Conservation (phyloP, 2,329 filamentous ascomycete genomes). For the Pseudogymnoascus sp. region DNA sequence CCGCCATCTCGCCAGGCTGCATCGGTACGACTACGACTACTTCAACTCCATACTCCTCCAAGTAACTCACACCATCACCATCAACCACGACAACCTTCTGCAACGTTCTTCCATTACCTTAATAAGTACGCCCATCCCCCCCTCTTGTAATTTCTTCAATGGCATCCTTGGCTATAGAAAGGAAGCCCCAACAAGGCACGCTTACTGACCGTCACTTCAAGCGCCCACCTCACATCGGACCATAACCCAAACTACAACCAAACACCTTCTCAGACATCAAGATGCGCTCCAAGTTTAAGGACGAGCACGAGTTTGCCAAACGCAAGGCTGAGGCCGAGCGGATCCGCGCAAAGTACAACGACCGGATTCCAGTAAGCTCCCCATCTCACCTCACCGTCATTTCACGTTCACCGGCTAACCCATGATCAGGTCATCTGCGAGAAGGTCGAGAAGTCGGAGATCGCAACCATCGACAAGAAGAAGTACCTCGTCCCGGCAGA, state of each 20-base stretch:
- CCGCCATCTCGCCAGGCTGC: conserved; percentile 10
- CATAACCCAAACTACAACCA: conserved; percentile 9
- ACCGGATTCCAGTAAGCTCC: conserved; percentile 84
- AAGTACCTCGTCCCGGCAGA: conserved; percentile 98
- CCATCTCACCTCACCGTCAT: conserved; percentile 25
- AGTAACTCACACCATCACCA: conserved; percentile 21
- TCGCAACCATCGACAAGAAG: conserved; percentile 99
- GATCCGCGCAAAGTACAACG: conserved; percentile 86
- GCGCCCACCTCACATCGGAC: conserved; percentile 1
- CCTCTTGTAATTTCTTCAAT: neutral
- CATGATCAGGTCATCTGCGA: conserved; percentile 84
- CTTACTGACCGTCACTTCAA: conserved; percentile 7
- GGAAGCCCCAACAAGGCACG: neutral
- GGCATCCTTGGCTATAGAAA: neutral
- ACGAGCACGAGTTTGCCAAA: conserved; percentile 99
- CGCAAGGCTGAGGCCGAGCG: conserved; percentile 99
- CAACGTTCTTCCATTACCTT: neutral
- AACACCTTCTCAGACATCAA: conserved; percentile 37
- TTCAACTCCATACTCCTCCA: conserved; percentile 8
- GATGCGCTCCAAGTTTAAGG: conserved; percentile 99
- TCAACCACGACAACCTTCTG: conserved; percentile 17
- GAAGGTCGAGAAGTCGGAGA: conserved; percentile 98
- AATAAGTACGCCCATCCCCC: neutral
- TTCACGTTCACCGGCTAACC: conserved; percentile 21
- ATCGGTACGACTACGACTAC: conserved; percentile 7